These are phyloP conservation scores for Saccharomyces jurei DNA, from an alignment of 805 yeast genomes.

Conservation along the genomic window DNA sequence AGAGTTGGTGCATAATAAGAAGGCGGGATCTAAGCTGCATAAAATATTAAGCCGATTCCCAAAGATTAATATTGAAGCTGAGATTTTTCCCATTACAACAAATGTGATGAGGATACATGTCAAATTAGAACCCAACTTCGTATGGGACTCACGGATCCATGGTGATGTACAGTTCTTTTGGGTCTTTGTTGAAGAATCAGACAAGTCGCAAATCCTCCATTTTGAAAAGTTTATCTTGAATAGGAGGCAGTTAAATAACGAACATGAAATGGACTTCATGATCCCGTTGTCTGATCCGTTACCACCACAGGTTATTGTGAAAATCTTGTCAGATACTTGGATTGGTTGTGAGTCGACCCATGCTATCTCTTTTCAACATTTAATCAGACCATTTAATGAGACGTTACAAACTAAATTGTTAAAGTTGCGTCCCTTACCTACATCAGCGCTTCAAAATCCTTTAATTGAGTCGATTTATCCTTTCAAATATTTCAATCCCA, in stretches of 20 bases:
- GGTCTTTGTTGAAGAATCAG: slow-evolving; percentile 86
- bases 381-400: slow-evolving; percentile 82
- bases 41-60: slow-evolving; percentile 69
- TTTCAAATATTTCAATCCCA: slow-evolving; percentile 88
- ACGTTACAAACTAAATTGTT: slow-evolving; percentile 76
- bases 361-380: slow-evolving; percentile 79
- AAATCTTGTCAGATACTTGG: slow-evolving; percentile 81
- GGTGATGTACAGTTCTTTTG: slow-evolving; percentile 84
- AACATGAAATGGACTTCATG: slow-evolving; percentile 81
- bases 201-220: slow-evolving; percentile 63
- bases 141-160: slow-evolving; percentile 77
- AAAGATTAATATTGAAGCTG: slow-evolving; percentile 61
- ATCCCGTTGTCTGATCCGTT: slow-evolving; percentile 82
- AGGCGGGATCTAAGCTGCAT: slow-evolving; percentile 59
- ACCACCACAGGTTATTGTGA: slow-evolving; percentile 81
- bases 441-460: slow-evolving; percentile 64
- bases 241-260: slow-evolving; percentile 42
- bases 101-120: slow-evolving; percentile 80
- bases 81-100: slow-evolving; percentile 79
- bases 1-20: slow-evolving; percentile 75
- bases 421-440: slow-evolving; percentile 78
- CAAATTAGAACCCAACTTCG: slow-evolving; percentile 62
- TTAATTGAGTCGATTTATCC: slow-evolving; percentile 62
- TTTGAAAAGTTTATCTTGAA: slow-evolving; percentile 71
- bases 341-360: slow-evolving; percentile 72